Conservation (phyloP, 306 rosid genomes). For the Cercis canadensis region DNA sequence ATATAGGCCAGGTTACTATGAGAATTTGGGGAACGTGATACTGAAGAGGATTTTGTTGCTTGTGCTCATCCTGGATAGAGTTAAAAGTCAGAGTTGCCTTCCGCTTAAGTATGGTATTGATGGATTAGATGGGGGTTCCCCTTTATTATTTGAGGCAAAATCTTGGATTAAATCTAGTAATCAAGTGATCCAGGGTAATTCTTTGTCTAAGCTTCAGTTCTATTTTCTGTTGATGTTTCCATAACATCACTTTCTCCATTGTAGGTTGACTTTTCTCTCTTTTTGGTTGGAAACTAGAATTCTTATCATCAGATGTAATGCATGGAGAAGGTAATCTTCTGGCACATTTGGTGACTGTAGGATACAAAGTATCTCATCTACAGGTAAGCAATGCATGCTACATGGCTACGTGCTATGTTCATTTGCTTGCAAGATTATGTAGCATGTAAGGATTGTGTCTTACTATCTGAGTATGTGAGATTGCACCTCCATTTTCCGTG, state of each 20-base stretch:
- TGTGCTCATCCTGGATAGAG: conserved; percentile 81
- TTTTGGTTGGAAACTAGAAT: conserved; percentile 67
- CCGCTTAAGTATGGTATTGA: conserved; percentile 87
- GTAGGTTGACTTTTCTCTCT: conserved; percentile 50
- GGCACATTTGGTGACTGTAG: conserved; percentile 75
- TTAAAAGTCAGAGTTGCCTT: conserved; percentile 81
- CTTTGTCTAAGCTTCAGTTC: conserved; percentile 14
- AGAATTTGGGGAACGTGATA: conserved; percentile 75
- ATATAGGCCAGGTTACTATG: conserved; percentile 91
- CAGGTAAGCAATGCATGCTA: conserved; percentile 61
- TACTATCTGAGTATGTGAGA: conserved; percentile 1
- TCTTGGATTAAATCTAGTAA: conserved; percentile 74
- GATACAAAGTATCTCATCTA: conserved; percentile 79
- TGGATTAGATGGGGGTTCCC: conserved; percentile 97
- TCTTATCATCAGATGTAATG: conserved; percentile 83
- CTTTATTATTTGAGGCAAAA: conserved; percentile 67
- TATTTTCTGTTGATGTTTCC: conserved; percentile 28
- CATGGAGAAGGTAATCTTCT: conserved; percentile 93
- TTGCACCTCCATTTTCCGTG: not conserved
- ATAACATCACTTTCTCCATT: conserved; percentile 23
- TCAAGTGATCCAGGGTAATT: conserved; percentile 77
- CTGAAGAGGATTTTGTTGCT: conserved; percentile 82
- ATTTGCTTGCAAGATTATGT: conserved; percentile 16
- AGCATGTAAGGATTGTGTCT: not conserved
- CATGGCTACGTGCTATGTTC: conserved; percentile 33